Evolutionary conservation across 129 eudicot species (phyloP).

Genomic region (Flaveria trinervia): DNA sequence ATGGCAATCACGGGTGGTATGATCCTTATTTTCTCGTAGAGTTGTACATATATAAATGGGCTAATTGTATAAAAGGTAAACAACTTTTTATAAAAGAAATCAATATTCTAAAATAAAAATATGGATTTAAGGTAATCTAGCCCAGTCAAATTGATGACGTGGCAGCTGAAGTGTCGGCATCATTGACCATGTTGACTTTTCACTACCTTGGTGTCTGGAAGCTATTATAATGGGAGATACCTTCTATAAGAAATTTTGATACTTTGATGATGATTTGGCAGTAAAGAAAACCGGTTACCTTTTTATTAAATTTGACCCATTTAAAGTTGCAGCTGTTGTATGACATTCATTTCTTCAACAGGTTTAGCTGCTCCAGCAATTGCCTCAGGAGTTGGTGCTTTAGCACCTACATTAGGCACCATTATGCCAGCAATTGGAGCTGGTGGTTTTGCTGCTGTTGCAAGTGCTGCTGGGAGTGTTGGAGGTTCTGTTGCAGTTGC

Average conservation of each 20-base stretch:
- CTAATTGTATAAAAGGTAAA: not conserved
- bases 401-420: constrained; percentile 95
- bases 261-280: not conserved
- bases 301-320: not conserved
- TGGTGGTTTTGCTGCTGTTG: constrained; percentile 96
- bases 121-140: not conserved
- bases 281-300: not conserved
- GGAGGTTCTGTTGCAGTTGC: constrained; percentile 98
- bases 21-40: constrained; percentile 6
- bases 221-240: not conserved
- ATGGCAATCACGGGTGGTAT: constrained; percentile 96
- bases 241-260: not conserved
- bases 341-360: constrained; percentile 34
- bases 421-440: constrained; percentile 90
- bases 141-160: not conserved
- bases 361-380: constrained; percentile 99
- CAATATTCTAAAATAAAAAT: not conserved
- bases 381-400: constrained; percentile 95
- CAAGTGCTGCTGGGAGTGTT: constrained; percentile 90
- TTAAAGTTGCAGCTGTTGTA: not conserved
- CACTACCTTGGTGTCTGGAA: not conserved
- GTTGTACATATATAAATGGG: not conserved
- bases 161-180: too few relatives aligned
- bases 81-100: not conserved
- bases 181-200: too few relatives aligned